Evolutionary conservation across 805 yeast species (phyloP).

Genomic region (Kluyveromyces starmeri): DNA sequence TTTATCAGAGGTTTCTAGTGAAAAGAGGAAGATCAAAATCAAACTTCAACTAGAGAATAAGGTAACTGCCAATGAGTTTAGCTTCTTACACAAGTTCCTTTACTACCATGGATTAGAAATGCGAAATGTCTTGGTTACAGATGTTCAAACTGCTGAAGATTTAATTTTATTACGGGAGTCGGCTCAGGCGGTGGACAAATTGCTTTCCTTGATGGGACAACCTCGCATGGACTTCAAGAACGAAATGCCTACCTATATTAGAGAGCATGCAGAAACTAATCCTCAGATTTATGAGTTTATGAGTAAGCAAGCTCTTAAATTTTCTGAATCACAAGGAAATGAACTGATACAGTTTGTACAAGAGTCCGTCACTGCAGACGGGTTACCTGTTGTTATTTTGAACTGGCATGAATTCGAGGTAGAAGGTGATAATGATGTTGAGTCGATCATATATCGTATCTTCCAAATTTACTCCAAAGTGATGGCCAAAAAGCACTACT

Average conservation of each 20-base stretch:
- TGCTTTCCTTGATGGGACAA: conserved; percentile 45
- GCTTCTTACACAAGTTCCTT: conserved; percentile 39
- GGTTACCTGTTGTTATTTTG: conserved; percentile 57
- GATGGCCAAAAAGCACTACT: conserved; percentile 58
- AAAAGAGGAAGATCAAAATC: conserved; percentile 18
- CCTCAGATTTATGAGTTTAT: conserved; percentile 61
- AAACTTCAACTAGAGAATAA: conserved; percentile 13
- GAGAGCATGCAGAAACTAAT: conserved; percentile 40
- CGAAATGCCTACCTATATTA: conserved; percentile 46
- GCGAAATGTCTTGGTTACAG: conserved; percentile 20
- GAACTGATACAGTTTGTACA: conserved; percentile 36
- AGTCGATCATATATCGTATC: conserved; percentile 47
- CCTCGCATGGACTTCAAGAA: conserved; percentile 49
- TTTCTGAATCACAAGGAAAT: conserved; percentile 37
- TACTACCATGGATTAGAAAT: conserved; percentile 41
- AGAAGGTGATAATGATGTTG: conserved; percentile 32
- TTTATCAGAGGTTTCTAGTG: conserved; percentile 30
- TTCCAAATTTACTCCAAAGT: conserved; percentile 60
- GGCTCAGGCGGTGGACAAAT: conserved; percentile 38
- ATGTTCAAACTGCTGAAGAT: conserved; percentile 14
- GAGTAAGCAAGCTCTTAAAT: conserved; percentile 53
- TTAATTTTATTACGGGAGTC: conserved; percentile 15
- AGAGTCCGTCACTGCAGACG: conserved; percentile 63
- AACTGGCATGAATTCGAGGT: conserved; percentile 34
- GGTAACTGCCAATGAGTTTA: conserved; percentile 24